Evolutionary conservation across 495 filamentous ascomycete genomes (phyloP).

Genomic region (Aspergillus funiculosus): DNA sequence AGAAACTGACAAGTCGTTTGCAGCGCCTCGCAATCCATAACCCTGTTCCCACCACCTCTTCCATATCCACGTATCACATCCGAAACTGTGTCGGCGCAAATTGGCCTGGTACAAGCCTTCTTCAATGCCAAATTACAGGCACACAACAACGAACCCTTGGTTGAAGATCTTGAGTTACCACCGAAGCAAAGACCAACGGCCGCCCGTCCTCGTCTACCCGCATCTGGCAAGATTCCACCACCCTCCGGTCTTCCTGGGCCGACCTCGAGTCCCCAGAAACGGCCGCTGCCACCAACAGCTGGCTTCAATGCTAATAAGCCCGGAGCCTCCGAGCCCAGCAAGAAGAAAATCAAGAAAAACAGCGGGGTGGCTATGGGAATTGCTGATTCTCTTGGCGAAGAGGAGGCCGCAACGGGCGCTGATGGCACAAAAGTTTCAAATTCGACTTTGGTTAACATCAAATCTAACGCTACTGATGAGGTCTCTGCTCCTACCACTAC

Average conservation of each 20-base stretch:
- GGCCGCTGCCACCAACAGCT: conserved; percentile 48
- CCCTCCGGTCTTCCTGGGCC: conserved; percentile 27
- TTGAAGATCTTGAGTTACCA: conserved; percentile 94
- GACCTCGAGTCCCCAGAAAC: conserved; percentile 71
- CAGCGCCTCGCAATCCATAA: conserved; percentile 44
- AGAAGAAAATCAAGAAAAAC: conserved; percentile 47
- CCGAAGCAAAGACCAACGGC: conserved; percentile 82
- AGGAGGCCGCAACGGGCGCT: conserved; percentile 18
- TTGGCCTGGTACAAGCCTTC: conserved; percentile 82
- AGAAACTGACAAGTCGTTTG: conserved; percentile 13
- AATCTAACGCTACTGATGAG: conserved; percentile 21
- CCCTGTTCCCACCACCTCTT: conserved; percentile 52
- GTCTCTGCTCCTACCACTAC: conserved; percentile 11
- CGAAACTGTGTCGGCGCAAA: conserved; percentile 68
- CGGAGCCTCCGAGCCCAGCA: conserved; percentile 35
- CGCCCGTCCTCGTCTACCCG: conserved; percentile 69
- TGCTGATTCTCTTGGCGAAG: conserved; percentile 28
- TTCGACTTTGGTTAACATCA: conserved; percentile 9
- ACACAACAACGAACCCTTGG: conserved; percentile 70
- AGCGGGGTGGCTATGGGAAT: conserved; percentile 32
- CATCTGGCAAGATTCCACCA: conserved; percentile 80
- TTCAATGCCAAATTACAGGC: conserved; percentile 82
- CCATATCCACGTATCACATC: conserved; percentile 73
- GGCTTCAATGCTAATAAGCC: conserved; percentile 20
- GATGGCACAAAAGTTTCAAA: conserved; percentile 24